Evolutionary conservation across 1,284 basidiomycete species (phyloP).

Genomic region (Schizopora paradoxa): DNA sequence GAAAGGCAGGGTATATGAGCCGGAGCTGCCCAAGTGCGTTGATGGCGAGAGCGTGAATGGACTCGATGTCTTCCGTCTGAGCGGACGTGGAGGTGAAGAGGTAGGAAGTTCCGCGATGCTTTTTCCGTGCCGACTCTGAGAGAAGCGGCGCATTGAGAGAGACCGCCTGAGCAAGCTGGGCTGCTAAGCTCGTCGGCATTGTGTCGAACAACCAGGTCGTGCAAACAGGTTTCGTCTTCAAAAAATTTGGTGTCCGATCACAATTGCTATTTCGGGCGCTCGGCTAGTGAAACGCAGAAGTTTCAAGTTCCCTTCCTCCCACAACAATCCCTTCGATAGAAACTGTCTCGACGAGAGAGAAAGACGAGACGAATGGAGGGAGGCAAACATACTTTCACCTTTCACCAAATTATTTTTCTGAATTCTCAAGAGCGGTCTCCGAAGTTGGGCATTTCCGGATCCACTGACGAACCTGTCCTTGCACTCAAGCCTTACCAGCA

Average conservation of each 20-base stretch:
- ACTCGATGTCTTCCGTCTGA: constrained; percentile 73
- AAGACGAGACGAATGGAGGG: too few species aligned
- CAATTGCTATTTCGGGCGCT: too few species aligned
- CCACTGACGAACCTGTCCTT: too few species aligned
- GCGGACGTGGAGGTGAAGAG: constrained; percentile 84
- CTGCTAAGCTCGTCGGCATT: constrained; percentile 77
- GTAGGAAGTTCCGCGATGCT: constrained; percentile 61
- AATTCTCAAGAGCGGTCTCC: too few species aligned
- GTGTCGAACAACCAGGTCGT: not conserved
- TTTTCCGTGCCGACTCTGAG: constrained; percentile 60
- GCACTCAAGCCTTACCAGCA: too few species aligned
- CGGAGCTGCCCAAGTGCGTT: constrained; percentile 81
- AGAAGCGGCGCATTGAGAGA: constrained; percentile 79
- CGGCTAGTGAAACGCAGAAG: too few species aligned
- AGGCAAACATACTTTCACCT: too few species aligned
- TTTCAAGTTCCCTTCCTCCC: too few species aligned
- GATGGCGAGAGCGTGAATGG: constrained; percentile 77
- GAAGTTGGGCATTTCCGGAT: too few species aligned
- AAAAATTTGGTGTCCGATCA: not conserved
- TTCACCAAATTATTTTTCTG: too few species aligned
- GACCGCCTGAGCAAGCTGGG: constrained; percentile 75
- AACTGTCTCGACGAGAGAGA: too few species aligned
- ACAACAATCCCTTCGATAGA: too few species aligned
- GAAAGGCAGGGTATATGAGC: constrained; percentile 56
- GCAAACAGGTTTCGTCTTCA: not conserved